Conservation (phyloP, 2,329 filamentous ascomycete genomes). For the Ceratocystis alfenasii region DNA sequence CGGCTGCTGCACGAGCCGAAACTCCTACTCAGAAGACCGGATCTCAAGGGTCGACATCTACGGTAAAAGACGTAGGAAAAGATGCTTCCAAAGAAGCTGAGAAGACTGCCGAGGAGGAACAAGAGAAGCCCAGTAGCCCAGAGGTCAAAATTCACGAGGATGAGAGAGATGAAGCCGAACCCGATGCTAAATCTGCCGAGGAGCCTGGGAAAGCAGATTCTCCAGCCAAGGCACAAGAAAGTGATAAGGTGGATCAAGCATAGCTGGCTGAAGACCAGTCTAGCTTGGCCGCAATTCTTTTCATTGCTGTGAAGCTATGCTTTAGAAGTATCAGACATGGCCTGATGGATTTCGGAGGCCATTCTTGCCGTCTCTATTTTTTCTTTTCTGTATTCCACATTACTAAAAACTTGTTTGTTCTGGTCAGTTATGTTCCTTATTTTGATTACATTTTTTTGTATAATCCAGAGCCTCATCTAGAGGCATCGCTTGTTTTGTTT, state of each 20-base stretch:
- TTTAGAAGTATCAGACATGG: not conserved
- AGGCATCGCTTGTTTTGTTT: too few species aligned
- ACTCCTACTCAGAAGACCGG: constrained; percentile 13
- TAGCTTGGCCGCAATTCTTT: not conserved
- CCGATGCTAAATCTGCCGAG: constrained; percentile 1
- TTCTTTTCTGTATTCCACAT: not conserved
- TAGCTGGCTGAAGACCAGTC: not conserved
- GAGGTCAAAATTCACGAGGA: constrained; percentile 15
- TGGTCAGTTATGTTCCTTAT: not conserved
- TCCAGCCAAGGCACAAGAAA: constrained; percentile 5
- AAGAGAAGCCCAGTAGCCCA: constrained; percentile 12
- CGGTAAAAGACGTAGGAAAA: constrained; percentile 21
- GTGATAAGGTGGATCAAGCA: constrained; percentile 14
- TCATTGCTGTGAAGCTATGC: not conserved
- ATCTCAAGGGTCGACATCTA: not conserved
- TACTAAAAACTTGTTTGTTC: too few species aligned
- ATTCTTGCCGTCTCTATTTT: not conserved
- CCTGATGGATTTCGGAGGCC: not conserved
- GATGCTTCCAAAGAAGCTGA: constrained; percentile 22
- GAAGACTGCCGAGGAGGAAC: constrained; percentile 20
- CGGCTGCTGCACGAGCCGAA: constrained; percentile 17
- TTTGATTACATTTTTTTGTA: not conserved
- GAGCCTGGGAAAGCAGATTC: not conserved
- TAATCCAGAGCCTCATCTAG: too few species aligned
- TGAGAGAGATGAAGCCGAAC: constrained; percentile 18